Evolutionary conservation across 495 filamentous ascomycete species (phyloP), one percentile per base, ranked within the genome.

Genomic region (Aspergillus conjunctus): DNA sequence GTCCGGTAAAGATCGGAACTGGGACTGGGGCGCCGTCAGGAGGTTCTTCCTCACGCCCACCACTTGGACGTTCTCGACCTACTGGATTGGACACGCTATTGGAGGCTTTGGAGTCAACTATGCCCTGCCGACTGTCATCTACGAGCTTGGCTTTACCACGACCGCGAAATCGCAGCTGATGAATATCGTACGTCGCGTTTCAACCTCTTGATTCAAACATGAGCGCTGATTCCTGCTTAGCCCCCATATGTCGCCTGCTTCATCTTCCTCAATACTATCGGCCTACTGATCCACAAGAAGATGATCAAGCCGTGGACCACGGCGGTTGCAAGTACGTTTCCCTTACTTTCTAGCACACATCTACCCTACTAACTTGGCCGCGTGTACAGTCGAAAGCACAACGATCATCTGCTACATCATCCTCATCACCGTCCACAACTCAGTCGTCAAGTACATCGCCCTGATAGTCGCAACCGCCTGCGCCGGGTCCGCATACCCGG

Each of bases 351-450:
- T 22, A 14, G 10, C 14, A 50, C 4, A 2, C 2, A 18, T 10
- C 30, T 21, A 34, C 26, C 26, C 26, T 54, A 41, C 60, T 65
- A 37, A 63, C 22, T 15, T n/a, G n/a, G n/a, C n/a, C n/a, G n/a
- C 43, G 6, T 4, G 18, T 39, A 32, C 44, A 78, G 74, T 79
- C 39, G 76, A 77, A 60, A 63, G 58, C 57, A 75, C 74, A 22
- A 74, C 63, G 4, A 77, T 79, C 1, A 66, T 79, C 49, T 79
- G 77, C 61, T 80, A 79, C 51, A 79, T 80, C 30, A 65, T 80
- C 18, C 67, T 78, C 7, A 74, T 75, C 43, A 79, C 73, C 0
- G 72, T 78, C n/a, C 44, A 44, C 9, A 75, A 73, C 56, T 59
- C 71, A 4, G 48, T 72, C 12, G 74, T 73, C 18, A 77, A 76